These are phyloP conservation scores for Hygrocybe coccinea DNA, from an alignment of 768 basidiomycete species.

Conservation along the genomic window DNA sequence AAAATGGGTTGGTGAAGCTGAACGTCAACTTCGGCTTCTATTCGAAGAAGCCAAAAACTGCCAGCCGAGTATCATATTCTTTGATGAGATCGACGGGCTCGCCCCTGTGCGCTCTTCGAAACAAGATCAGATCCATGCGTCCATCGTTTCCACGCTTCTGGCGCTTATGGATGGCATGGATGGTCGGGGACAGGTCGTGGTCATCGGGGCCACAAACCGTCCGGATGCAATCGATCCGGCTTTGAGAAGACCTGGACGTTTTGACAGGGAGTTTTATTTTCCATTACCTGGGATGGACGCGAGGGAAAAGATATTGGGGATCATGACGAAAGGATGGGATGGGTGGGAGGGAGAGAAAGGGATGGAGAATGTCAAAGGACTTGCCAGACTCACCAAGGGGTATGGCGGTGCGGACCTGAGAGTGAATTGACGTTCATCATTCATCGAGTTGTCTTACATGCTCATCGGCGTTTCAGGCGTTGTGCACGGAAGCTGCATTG, in stretches of 20 bases:
- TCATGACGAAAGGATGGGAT: constrained; percentile 88
- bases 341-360: constrained; percentile 57
- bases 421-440: constrained; percentile 43
- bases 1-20: constrained; percentile 99
- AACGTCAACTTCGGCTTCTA: constrained; percentile 87
- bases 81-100: constrained; percentile 98
- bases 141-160: constrained; percentile 90
- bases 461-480: constrained; percentile 47
- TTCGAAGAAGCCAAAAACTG: constrained; percentile 93
- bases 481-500: constrained; percentile 94
- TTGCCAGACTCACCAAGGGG: constrained; percentile 90
- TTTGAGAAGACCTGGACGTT: constrained; percentile 85
- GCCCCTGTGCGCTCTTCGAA: constrained; percentile 98
- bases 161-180: constrained; percentile 99
- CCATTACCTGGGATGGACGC: constrained; percentile 82
- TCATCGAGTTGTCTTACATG: constrained; percentile 10
- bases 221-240: constrained; percentile 99
- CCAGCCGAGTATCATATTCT: constrained; percentile 97
- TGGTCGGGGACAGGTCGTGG: constrained; percentile 92
- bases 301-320: constrained; percentile 79
- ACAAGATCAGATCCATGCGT: constrained; percentile 98
- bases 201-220: constrained; percentile 96
- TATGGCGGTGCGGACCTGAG: constrained; percentile 96
- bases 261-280: constrained; percentile 98
- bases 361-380: constrained; percentile 36